Base-by-base conservation (phyloP, 257 asterid species). In the Ophiorrhiza pumila region DNA sequence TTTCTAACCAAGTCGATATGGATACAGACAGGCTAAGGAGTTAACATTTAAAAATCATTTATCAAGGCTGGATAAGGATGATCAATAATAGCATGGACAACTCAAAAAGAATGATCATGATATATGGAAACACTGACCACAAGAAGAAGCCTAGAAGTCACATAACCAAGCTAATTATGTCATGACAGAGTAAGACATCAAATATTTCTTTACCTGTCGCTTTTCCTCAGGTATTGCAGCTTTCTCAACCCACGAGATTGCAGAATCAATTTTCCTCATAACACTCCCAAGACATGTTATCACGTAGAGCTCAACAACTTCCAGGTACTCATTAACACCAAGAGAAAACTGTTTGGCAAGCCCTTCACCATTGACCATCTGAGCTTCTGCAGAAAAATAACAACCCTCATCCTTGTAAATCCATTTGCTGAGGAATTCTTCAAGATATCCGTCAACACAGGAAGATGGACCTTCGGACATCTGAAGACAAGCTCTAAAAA, bases 191-290 rank as follows among this genome's bases (percentile, higher is more conserved):
- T 10, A 22, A 42, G 47, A 22, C 25, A 39, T 15, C 52, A 41
- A 57, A 31, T 29, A 72, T 56, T 69, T n/a, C 22, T 58, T 79
- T 85, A 91, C 98, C 96, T 94, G 97, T 72, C 84, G 87, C 76
- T 85, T 89, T 75, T 85, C 93, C 82, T 70, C 72, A 35, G 98
- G 97, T 59, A 94, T 67, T 81, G 77, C 47, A 52, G 92, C 87
- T 70, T 89, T 87, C 80, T 90, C 96, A 67, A 89, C 87, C 99
- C 98, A 91, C 52, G 88, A 85, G 65, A 90, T 80, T 55, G 99
- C 96, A 79, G 70, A 82, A 85, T 89, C 88, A 4, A 72, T 77
- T 74, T 90, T 86, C 61, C 80, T 83, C 46, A 69, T 68, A 71
- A 84, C 66, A 64, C 60, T 79, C 69, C 81, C 88, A 58, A 90